Conservation (phyloP, 495 filamentous ascomycete genomes). For the Pyrenula aspistea region DNA sequence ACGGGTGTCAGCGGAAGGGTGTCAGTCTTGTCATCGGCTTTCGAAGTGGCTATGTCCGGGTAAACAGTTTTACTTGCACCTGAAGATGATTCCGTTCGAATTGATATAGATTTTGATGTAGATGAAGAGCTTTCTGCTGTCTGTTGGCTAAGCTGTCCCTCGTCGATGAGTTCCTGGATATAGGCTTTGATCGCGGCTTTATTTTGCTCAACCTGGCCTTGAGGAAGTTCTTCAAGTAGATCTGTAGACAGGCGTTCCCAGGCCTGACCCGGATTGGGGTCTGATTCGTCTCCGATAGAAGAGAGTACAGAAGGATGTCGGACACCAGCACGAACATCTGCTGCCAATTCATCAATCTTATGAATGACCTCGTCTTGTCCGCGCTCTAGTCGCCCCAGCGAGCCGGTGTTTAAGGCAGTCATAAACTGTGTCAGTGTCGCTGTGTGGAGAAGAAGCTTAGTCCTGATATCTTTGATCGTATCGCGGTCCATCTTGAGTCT, state of each 20-base stretch:
- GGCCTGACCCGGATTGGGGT: conserved; percentile 2
- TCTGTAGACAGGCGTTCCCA: conserved; percentile 7
- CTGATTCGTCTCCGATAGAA: conserved; percentile 2
- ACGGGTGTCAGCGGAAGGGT: too few relatives aligned
- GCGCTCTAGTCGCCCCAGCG: conserved; percentile 4
- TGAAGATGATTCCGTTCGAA: not conserved
- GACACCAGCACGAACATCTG: conserved; percentile 3
- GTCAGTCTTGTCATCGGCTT: too few relatives aligned
- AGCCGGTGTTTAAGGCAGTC: conserved; percentile 2
- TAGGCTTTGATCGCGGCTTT: conserved; percentile 6
- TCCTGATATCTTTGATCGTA: conserved; percentile 3
- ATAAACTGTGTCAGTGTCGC: conserved; percentile 3
- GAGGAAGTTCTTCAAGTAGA: conserved; percentile 3
- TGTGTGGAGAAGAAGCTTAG: conserved; percentile 2
- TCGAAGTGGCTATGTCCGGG: too few relatives aligned
- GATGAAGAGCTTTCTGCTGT: not conserved
- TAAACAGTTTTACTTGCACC: too few relatives aligned
- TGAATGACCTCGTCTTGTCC: not conserved
- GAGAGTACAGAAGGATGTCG: conserved; percentile 1
- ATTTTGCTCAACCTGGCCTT: conserved; percentile 1
- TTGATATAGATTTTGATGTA: not conserved
- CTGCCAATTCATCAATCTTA: conserved; percentile 1
- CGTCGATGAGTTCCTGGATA: conserved; percentile 4
- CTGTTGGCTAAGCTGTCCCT: conserved; percentile 7
- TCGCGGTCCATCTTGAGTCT: conserved; percentile 4